Evolutionary conservation across 1,284 basidiomycete species (phyloP).

Genomic region (Melampsora larici-populina): DNA sequence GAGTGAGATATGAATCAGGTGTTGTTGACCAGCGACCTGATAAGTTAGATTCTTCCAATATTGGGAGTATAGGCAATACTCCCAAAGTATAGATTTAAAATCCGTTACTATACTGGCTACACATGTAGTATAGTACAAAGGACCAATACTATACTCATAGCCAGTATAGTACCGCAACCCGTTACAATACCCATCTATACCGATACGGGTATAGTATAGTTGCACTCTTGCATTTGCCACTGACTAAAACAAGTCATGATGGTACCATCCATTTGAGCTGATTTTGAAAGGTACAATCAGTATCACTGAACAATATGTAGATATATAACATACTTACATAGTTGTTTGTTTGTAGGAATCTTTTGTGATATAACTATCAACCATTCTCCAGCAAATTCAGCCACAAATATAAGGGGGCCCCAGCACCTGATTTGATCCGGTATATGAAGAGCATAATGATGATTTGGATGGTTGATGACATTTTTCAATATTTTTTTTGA

Average conservation of each 20-base stretch:
- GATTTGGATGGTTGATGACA: background rate
- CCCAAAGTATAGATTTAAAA: no score
- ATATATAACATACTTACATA: background rate
- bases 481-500: background rate
- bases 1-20: no score
- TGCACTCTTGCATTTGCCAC: background rate
- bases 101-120: no score
- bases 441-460: constrained; percentile 2
- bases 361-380: background rate
- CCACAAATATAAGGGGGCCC: background rate
- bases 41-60: no score
- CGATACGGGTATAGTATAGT: no score
- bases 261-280: constrained; percentile 14
- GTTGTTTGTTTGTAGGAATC: background rate
- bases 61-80: no score
- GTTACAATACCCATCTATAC: no score
- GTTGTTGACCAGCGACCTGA: no score
- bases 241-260: background rate
- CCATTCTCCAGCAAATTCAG: background rate
- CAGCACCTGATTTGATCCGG: background rate
- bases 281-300: background rate
- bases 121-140: no score
- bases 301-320: background rate
- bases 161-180: no score
- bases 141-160: no score